Evolutionary conservation across 2,329 filamentous ascomycete species (phyloP).

Genomic region (Tolypocladium album): DNA sequence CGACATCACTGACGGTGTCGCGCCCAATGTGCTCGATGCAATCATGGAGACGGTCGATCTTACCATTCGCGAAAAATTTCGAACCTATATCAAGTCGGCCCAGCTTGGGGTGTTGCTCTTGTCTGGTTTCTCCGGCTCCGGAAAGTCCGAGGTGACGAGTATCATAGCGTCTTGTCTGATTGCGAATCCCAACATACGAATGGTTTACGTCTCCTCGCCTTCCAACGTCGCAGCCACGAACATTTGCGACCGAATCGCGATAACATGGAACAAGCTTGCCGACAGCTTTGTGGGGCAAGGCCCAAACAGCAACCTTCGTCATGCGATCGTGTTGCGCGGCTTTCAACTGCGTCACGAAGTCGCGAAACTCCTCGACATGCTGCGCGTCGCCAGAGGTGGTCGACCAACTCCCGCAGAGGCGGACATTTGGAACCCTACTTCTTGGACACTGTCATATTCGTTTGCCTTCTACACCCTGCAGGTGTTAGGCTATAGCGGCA

Average conservation of each 20-base stretch:
- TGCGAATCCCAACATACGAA: not conserved
- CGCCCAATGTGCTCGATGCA: not conserved
- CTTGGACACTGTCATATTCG: not conserved
- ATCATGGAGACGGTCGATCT: not conserved
- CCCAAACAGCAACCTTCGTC: not conserved
- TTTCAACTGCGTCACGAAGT: not conserved
- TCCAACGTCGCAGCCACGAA: not conserved
- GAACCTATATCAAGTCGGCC: not conserved
- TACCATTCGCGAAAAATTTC: not conserved
- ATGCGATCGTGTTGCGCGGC: not conserved
- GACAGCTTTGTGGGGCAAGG: not conserved
- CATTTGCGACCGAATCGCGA: not conserved
- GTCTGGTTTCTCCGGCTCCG: not conserved
- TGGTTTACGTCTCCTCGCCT: not conserved
- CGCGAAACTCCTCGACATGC: not conserved
- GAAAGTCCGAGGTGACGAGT: not conserved
- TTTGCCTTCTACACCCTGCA: not conserved
- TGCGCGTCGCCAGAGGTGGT: not conserved
- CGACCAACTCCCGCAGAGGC: no score
- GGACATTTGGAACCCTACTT: no score
- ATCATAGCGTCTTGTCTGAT: not conserved
- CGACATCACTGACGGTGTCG: not conserved
- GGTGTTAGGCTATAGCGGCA: not conserved
- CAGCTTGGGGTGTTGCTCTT: not conserved
- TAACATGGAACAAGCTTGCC: not conserved